Conservation (phyloP, 2,329 filamentous ascomycete species). For the Clonostachys chloroleuca region DNA sequence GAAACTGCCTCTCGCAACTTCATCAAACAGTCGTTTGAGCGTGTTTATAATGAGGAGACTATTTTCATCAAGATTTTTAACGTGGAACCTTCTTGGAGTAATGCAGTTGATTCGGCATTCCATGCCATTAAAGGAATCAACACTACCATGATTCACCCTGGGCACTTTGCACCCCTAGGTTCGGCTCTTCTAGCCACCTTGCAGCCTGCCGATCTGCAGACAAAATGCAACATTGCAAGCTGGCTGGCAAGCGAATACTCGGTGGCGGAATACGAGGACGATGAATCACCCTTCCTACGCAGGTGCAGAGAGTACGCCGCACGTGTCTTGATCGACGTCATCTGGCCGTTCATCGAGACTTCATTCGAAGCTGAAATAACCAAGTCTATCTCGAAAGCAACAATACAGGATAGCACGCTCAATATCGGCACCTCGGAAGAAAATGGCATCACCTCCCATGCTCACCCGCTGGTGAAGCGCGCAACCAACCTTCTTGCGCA, state of each 20-base stretch:
- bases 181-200: constrained; percentile 43
- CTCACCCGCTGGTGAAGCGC: constrained; percentile 52
- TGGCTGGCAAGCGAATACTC: constrained; percentile 57
- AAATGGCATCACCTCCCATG: constrained; percentile 49
- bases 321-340: constrained; percentile 48
- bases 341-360: constrained; percentile 52
- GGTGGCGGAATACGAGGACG: constrained; percentile 51
- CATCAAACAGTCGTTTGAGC: constrained; percentile 56
- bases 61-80: constrained; percentile 52
- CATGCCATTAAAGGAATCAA: constrained; percentile 42
- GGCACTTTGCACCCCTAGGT: constrained; percentile 48
- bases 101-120: constrained; percentile 44
- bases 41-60: constrained; percentile 48
- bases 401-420: constrained; percentile 39
- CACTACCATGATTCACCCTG: constrained; percentile 46
- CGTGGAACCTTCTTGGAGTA: constrained; percentile 48
- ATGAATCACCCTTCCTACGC: constrained; percentile 45
- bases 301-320: constrained; percentile 54
- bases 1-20: constrained; percentile 54
- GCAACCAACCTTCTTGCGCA: constrained; percentile 54
- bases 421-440: constrained; percentile 45
- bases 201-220: constrained; percentile 39
- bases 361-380: constrained; percentile 51
- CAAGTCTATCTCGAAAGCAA: constrained; percentile 46
- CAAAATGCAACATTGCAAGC: constrained; percentile 49